phyloP scores from a whole-genome alignment of 768 basidiomycete genomes.

The Rhodosporidiobolus sp. region DNA sequence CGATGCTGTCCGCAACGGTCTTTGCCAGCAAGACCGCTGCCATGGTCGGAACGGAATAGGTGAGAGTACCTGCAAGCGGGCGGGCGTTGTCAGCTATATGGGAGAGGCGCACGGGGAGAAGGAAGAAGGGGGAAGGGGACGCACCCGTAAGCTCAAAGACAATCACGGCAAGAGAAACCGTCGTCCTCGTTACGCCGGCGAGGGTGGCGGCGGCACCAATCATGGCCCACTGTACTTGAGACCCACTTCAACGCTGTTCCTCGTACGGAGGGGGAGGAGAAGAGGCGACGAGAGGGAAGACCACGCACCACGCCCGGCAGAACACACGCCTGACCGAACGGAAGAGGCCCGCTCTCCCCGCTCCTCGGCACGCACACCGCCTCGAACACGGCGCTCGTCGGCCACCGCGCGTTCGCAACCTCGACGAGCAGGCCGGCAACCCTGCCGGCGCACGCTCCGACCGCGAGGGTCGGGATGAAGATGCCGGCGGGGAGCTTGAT shows the following conservation, averaged over 20 bases:
- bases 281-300: conserved; percentile 54
- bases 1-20: conserved; percentile 79
- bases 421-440: conserved; percentile 79
- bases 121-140: background rate
- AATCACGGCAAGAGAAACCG: conserved; percentile 91
- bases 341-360: conserved; percentile 48
- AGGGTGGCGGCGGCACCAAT: conserved; percentile 85
- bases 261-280: conserved; percentile 59
- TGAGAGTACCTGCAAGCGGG: conserved; percentile 71
- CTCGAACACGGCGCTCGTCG: conserved; percentile 61
- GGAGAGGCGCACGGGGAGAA: background rate
- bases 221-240: conserved; percentile 42
- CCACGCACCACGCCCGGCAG: conserved; percentile 61
- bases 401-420: conserved; percentile 65
- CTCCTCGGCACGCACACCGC: conserved; percentile 59
- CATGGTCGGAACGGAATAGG: conserved; percentile 89
- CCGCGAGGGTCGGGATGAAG: conserved; percentile 89
- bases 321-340: conserved; percentile 57
- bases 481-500: conserved; percentile 76
- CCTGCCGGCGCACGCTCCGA: conserved; percentile 89
- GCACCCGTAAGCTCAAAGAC: conserved; percentile 64
- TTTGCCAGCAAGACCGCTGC: conserved; percentile 77
- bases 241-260: background rate
- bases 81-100: background rate
- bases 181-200: conserved; percentile 92